Base-by-base conservation (phyloP, 306 rosid genomes). In the Parietaria judaica region DNA sequence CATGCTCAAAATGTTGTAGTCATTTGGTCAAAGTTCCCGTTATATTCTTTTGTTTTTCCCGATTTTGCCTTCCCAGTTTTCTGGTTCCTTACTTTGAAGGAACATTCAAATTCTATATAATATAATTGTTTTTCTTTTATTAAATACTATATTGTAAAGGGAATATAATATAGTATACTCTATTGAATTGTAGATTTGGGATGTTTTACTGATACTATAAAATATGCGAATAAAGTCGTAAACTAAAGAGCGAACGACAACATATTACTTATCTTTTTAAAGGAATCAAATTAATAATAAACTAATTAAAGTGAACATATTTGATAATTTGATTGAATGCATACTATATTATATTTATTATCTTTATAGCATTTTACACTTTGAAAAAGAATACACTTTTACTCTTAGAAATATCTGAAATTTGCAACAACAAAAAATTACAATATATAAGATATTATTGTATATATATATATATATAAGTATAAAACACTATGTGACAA, bases 171-270 rank as follows among this genome's bases (percentile, higher is more conserved):
- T 55, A 55, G 13, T 7, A 3, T 55, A 55, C 4, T 55, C 31
- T 4, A 55, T 9, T 23, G 43, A 53, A 37, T 8, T 15, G 1
- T 64, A 5, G 17, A 10, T 38, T 14, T 38, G 58, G 68, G 14
- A 63, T 47, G 6, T 49, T 48, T 36, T 63, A 10, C 56, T n/a
- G 8, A 2, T 51, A 14, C 36, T 17, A 51, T 31, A 5, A 7
- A 8, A 54, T 14, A 37, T 6, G 59, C 48, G 23, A n/a, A 52
- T 36, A 60, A 45, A 45, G 15, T 36, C n/a, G n/a, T n/a, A n/a
- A n/a, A n/a, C n/a, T n/a, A 41, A 60, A 60, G 53, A 45, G 65
- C 38, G 23, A 60, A n/a, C 52, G 53, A 16, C 65, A 60, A 45
- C 52, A 53, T 34, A 35, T 41, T 17, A 36, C 31, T 48, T 14